Conservation (phyloP, 495 filamentous ascomycete genomes). For the Amphirosellinia nigrospora region DNA sequence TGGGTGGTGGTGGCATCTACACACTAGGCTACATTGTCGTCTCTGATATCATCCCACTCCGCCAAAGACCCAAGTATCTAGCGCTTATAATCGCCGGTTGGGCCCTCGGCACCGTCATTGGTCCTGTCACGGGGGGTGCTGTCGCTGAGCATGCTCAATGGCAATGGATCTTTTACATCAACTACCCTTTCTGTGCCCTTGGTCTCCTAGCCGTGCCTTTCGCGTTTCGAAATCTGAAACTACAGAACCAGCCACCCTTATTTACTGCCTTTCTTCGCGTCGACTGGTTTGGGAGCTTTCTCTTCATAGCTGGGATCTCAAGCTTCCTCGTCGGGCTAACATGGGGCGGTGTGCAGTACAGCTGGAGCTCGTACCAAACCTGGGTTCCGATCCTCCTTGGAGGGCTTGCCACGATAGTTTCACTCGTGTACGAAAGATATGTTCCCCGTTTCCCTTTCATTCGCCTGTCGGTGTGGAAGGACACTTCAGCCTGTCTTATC, state of each 20-base stretch:
- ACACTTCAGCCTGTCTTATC: conserved; percentile 39
- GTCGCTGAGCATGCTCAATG: conserved; percentile 54
- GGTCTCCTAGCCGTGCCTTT: conserved; percentile 39
- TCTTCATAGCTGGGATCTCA: conserved; percentile 58
- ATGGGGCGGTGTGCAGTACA: conserved; percentile 61
- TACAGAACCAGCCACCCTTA: not conserved
- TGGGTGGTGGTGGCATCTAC: conserved; percentile 45
- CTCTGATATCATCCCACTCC: conserved; percentile 57
- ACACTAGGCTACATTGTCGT: conserved; percentile 38
- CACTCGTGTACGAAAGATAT: conserved; percentile 57
- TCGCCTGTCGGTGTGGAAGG: conserved; percentile 47
- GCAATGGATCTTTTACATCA: conserved; percentile 56
- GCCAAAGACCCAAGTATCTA: conserved; percentile 54
- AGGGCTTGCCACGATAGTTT: conserved; percentile 43
- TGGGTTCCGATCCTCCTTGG: conserved; percentile 65
- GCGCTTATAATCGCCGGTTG: conserved; percentile 38
- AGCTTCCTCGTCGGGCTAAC: conserved; percentile 60
- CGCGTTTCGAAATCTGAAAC: conserved; percentile 38
- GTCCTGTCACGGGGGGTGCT: conserved; percentile 70
- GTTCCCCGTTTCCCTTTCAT: conserved; percentile 54
- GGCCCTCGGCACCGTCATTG: conserved; percentile 68
- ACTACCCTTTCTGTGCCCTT: conserved; percentile 48
- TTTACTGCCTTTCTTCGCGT: conserved; percentile 45
- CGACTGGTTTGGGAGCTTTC: conserved; percentile 64
- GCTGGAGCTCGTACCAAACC: conserved; percentile 60